Percentiles rank a stretch among this genome's conserved stretches.
Conservation (phyloP, 495 filamentous ascomycete species). For the Hypoxylon lienhwacheense region DNA sequence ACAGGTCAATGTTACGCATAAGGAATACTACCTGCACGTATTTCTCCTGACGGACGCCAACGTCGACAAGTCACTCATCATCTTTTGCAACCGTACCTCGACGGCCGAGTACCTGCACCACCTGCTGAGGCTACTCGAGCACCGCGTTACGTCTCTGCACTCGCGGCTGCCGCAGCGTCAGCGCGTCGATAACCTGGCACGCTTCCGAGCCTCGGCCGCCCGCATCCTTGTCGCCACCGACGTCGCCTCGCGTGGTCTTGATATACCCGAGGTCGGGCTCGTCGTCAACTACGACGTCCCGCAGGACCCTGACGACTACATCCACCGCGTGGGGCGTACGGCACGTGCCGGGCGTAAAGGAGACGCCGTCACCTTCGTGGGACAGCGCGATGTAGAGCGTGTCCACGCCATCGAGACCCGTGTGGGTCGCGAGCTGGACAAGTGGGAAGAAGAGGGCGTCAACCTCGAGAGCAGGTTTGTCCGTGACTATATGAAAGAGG, state of each 20-base stretch:
- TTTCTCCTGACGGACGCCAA: slow-evolving; percentile 82
- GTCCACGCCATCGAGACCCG: slow-evolving; percentile 84
- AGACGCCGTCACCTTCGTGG: slow-evolving; percentile 83
- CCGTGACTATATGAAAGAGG: slow-evolving; percentile 78
- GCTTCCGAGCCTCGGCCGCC: slow-evolving; percentile 90
- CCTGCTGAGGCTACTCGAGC: slow-evolving; percentile 77
- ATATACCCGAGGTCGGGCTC: slow-evolving; percentile 88
- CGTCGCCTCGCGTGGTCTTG: slow-evolving; percentile 91
- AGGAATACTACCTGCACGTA: slow-evolving; percentile 90
- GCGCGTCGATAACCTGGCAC: slow-evolving; percentile 80
- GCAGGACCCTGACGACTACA: slow-evolving; percentile 93
- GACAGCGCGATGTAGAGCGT: slow-evolving; percentile 86
- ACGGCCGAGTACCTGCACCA: slow-evolving; percentile 88
- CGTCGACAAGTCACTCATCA: slow-evolving; percentile 71
- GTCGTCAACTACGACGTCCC: slow-evolving; percentile 97
- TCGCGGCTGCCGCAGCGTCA: slow-evolving; percentile 80
- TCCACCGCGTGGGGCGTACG: slow-evolving; percentile 94
- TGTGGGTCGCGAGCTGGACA: slow-evolving; percentile 71
- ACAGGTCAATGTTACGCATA: slow-evolving; percentile 82
- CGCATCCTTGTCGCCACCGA: slow-evolving; percentile 93
- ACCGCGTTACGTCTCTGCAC: slow-evolving; percentile 89
- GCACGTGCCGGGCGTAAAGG: slow-evolving; percentile 85
- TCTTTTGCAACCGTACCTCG: slow-evolving; percentile 91
- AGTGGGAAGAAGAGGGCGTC: slow-evolving; percentile 84
- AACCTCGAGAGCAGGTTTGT: slow-evolving; percentile 86